These are phyloP conservation scores for Leucogyrophana mollusca DNA, from an alignment of 768 basidiomycete species.

Conservation along the genomic window DNA sequence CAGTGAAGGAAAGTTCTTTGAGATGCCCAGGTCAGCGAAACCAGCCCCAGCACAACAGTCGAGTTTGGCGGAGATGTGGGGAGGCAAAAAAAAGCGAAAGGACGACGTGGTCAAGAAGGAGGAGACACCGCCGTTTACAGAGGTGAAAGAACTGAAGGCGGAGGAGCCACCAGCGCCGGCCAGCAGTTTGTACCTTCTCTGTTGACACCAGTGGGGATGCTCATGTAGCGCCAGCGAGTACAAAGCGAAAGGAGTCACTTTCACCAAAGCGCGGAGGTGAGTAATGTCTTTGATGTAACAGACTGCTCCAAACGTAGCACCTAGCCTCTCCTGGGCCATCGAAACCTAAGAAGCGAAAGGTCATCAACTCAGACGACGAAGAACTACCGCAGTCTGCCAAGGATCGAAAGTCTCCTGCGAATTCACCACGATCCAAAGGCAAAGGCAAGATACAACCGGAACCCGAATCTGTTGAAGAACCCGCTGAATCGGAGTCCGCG, in stretches of 20 bases:
- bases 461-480: conserved; percentile 24
- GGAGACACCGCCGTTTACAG: conserved; percentile 19
- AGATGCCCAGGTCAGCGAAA: conserved; percentile 69
- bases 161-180: conserved; percentile 7
- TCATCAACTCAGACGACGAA: conserved; percentile 55
- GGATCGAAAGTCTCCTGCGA: not conserved
- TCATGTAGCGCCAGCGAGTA: conserved; percentile 31
- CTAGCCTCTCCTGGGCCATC: conserved; percentile 26
- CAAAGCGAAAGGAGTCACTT: conserved; percentile 38
- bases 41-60: conserved; percentile 72
- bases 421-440: conserved; percentile 6
- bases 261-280: conserved; percentile 18
- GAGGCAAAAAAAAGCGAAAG: conserved; percentile 40
- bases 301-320: conserved; percentile 1
- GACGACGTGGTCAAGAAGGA: conserved; percentile 23
- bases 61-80: conserved; percentile 78
- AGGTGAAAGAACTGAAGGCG: conserved; percentile 30
- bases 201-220: not conserved
- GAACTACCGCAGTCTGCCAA: conserved; percentile 1
- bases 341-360: conserved; percentile 49
- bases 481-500: conserved; percentile 30
- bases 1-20: conserved; percentile 65
- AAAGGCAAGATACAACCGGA: conserved; percentile 19
- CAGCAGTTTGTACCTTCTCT: not conserved
- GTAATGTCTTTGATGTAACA: conserved; percentile 9